phyloP scores from a whole-genome alignment of 2,329 filamentous ascomycete genomes.

The Hypoxylon sp. region DNA sequence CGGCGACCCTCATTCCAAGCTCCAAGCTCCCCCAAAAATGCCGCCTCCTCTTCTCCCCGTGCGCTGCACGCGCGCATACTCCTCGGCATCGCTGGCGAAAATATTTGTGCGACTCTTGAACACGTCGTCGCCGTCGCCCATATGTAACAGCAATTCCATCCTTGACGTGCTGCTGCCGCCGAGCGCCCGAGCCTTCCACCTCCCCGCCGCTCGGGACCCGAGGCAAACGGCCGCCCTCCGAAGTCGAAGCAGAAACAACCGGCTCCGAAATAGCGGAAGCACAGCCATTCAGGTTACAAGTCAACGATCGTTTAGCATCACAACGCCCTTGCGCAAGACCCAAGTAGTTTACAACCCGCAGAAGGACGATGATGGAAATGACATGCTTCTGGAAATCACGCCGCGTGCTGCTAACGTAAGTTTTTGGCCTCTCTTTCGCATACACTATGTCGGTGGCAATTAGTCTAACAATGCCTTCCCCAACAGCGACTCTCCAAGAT shows the following conservation, averaged over 20 bases:
- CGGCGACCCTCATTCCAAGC: neutral
- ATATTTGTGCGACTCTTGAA: slow-evolving; percentile 54
- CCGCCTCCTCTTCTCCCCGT: slow-evolving; percentile 46
- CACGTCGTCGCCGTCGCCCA: slow-evolving; percentile 41
- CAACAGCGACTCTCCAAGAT: slow-evolving; percentile 80
- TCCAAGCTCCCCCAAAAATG: slow-evolving; percentile 19
- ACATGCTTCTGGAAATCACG: slow-evolving; percentile 87
- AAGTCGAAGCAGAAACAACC: slow-evolving; percentile 20
- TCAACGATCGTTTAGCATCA: slow-evolving; percentile 57
- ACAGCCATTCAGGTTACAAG: neutral
- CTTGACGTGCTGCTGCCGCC: slow-evolving; percentile 56
- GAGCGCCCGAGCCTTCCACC: slow-evolving; percentile 44
- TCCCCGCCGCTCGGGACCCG: slow-evolving; percentile 50
- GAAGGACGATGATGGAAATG: slow-evolving; percentile 85
- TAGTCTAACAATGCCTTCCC: slow-evolving; percentile 10
- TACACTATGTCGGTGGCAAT: neutral
- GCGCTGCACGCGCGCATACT: slow-evolving; percentile 58
- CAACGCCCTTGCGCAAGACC: slow-evolving; percentile 60
- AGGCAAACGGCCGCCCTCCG: slow-evolving; percentile 19
- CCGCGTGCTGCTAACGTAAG: slow-evolving; percentile 83
- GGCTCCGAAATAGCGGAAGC: slow-evolving; percentile 2
- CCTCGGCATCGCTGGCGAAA: slow-evolving; percentile 54
- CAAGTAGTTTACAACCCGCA: slow-evolving; percentile 77
- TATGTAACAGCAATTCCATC: slow-evolving; percentile 50
- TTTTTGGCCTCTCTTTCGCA: slow-evolving; percentile 17